Evolutionary conservation across 768 basidiomycete species (phyloP), one percentile per base, ranked within the genome.

Genomic region (Pluteus cervinus): DNA sequence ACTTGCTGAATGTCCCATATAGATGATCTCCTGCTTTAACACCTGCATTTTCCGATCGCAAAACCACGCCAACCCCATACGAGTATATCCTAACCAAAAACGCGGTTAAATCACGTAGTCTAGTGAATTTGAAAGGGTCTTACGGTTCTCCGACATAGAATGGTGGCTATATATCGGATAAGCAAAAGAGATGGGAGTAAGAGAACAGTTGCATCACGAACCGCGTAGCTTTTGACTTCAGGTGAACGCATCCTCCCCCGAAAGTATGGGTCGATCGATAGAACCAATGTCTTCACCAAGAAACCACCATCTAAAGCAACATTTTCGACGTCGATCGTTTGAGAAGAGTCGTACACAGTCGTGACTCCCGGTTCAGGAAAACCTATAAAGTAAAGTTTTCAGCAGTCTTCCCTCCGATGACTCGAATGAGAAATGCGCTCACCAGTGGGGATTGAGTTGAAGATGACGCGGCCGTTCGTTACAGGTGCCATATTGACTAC

Each of bases 201-300:
- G 3, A 2, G 16, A 24, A 12, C 24, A 2, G n/a, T n/a, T n/a
- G n/a, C n/a, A 11, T n/a, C 2, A 41, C 43, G 20, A 15, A 48
- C 48, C 7, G 17, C 3, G 31, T 52, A 54, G 1, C 54, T 57
- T 17, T 57, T 29, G 16, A 48, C 32, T 3, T 45, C 41, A 2
- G 50, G 31, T 7, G 45, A 45, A 5, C 60, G 47, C 71, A 72
- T 69, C 26, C 49, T 44, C 7, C 57, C 56, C 11, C 65, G 44
- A 41, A 70, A 18, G 44, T 67, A 70, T 0, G 71, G 71, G 35
- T 75, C 75, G 28, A 74, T 49, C 11, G 65, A 66, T 11, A 75
- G 45, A 5, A 59, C 54, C 10, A 74, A 54, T 0, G 61, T 64
- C 51, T 71, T 75, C 42, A 71, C 41, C 18, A 75, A 47, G 33